These are phyloP conservation scores for Aspergillus uvarum DNA, from an alignment of 2,329 filamentous ascomycete genomes.

Conservation along the genomic window DNA sequence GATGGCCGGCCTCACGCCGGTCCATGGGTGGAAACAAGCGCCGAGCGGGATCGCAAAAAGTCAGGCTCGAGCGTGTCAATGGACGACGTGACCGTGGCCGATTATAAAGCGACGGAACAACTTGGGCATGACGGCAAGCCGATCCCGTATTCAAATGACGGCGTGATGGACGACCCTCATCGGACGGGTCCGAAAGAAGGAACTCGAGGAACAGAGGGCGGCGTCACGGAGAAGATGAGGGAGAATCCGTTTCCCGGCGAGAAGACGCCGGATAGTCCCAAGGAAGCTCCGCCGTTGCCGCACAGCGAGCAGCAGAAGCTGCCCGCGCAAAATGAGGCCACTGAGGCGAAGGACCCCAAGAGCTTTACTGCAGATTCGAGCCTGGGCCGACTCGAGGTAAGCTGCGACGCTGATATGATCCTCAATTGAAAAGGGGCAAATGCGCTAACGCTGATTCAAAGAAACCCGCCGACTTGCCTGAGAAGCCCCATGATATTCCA, in stretches of 20 bases:
- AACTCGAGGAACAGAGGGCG: slow-evolving; percentile 83
- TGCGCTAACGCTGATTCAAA: slow-evolving; percentile 34
- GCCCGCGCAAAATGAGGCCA: slow-evolving; percentile 33
- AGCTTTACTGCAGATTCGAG: slow-evolving; percentile 45
- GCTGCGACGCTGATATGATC: not conserved
- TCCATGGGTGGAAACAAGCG: slow-evolving; percentile 60
- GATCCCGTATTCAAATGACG: slow-evolving; percentile 62
- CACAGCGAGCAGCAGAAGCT: slow-evolving; percentile 77
- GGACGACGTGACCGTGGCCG: slow-evolving; percentile 26
- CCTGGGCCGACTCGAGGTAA: slow-evolving; percentile 57
- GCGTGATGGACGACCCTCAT: slow-evolving; percentile 90
- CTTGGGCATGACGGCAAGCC: slow-evolving; percentile 43
- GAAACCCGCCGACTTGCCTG: slow-evolving; percentile 81
- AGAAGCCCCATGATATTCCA: slow-evolving; percentile 72
- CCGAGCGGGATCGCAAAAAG: slow-evolving; percentile 49
- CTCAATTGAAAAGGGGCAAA: too few relatives aligned
- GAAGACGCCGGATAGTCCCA: slow-evolving; percentile 79
- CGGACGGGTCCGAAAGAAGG: slow-evolving; percentile 75
- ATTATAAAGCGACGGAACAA: slow-evolving; percentile 31
- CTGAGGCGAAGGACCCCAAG: slow-evolving; percentile 39
- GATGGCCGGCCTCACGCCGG: slow-evolving; percentile 93
- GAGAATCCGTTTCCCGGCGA: slow-evolving; percentile 67
- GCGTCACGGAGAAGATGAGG: slow-evolving; percentile 84
- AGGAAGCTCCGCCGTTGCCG: slow-evolving; percentile 78
- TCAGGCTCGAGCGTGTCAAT: slow-evolving; percentile 37